Evolutionary conservation across 371 early-diverging fungal species (phyloP), one percentile per base, ranked within the genome.

Genomic region (Mucor irregularis): DNA sequence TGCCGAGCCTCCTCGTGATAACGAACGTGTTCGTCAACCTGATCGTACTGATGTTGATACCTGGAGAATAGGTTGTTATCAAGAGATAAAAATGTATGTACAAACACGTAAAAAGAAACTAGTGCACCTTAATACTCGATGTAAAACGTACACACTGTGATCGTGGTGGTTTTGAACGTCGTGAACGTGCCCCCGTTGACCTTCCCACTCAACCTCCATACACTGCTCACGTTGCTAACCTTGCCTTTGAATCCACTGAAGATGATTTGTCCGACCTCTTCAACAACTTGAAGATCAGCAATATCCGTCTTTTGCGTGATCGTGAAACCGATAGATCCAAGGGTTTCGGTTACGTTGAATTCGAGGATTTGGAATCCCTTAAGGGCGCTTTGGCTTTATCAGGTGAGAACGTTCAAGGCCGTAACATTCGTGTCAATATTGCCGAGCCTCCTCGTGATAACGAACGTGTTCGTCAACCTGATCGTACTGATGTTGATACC

Each of bases 271-370:
- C 82, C 53, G 71, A 70, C 35, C 84, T 93, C 51, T 95, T 97
- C 64, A 61, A 42, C n/a, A 80, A 75, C 24, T 71, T 86, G 55
- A 73, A 85, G 83, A 80, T 90, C 38, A 63, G 61, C 43, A 79
- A 76, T 39, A 81, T 90, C 37, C 82, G 90, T 37, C 77, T 93
- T 58, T 69, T 90, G 55, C 82, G 81, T 58, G 92, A 93, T 66
- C 85, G 78, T 52, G 83, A 84, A 50, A 63, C 43, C 28, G 90
- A 86, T 39, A 82, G 80, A 73, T 86, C 90, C 46, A 93, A 93
- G 73, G 98, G 98, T 14, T 96, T 90, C 60, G 95, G 92, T 24
- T 97, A 96, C 74, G 89, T 93, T 50, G 95, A 96, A 79, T 97
- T 97, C 62, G 88, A 85, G 11, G 88, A 88, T 51, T 53, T 87